A percentile compares a stretch with the other conserved stretches of the same genome.
Evolutionary conservation across 176 grass and related monocot species (phyloP).

Genomic region (Coix lacrymajobi): DNA sequence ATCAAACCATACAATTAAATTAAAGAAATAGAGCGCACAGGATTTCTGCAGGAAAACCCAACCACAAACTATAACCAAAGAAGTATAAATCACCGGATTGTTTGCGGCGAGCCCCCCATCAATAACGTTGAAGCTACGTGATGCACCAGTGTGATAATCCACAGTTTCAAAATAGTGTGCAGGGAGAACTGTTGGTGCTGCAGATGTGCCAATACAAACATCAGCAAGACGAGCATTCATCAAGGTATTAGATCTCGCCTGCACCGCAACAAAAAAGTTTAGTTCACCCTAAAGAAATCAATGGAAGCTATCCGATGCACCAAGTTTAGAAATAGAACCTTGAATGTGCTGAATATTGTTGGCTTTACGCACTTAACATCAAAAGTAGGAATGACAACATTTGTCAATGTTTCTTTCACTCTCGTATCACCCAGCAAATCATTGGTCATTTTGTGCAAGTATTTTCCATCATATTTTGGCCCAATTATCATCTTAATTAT

Average conservation of each 20-base stretch:
- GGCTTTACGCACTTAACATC: conserved; percentile 43
- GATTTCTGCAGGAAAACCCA: not conserved
- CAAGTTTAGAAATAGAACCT: conserved; percentile 8
- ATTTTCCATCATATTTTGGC: conserved; percentile 48
- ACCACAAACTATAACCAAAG: not conserved
- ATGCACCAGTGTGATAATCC: conserved; percentile 19
- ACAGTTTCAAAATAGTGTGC: conserved; percentile 42
- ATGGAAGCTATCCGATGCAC: not conserved
- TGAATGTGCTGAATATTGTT: conserved; percentile 49
- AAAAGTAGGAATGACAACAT: conserved; percentile 51
- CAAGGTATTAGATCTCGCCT: conserved; percentile 29
- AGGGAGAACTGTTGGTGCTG: conserved; percentile 44
- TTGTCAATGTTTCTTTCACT: conserved; percentile 40
- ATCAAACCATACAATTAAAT: not conserved
- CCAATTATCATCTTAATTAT: conserved; percentile 10
- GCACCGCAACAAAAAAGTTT: not conserved
- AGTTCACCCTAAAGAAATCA: not conserved
- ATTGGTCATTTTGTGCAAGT: conserved; percentile 34
- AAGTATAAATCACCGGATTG: conserved; percentile 37
- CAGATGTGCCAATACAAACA: conserved; percentile 47
- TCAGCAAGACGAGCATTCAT: conserved; percentile 45
- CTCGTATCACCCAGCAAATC: conserved; percentile 15
- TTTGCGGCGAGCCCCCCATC: conserved; percentile 52
- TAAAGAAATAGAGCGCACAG: not conserved
- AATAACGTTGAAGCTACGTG: conserved; percentile 35